These are phyloP conservation scores for Lasiodiplodia sp. DNA, from an alignment of 2,329 filamentous ascomycete genomes.

Conservation along the genomic window DNA sequence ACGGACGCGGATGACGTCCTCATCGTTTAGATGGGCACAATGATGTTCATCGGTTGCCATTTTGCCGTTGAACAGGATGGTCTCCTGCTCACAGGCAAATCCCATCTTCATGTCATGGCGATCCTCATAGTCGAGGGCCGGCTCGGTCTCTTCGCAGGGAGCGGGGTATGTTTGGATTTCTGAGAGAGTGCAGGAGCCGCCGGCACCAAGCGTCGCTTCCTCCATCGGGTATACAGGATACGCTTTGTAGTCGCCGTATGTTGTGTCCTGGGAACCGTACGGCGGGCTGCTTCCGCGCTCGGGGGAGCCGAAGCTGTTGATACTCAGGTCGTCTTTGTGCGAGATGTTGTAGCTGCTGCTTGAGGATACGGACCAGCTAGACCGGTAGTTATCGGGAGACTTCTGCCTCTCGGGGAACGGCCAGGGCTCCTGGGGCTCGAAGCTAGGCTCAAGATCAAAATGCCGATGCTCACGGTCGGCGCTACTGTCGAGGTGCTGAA, in stretches of 20 bases:
- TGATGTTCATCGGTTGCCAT: constrained; percentile 2
- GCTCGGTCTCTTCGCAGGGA: constrained; percentile 36
- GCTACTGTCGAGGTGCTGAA: constrained; percentile 37
- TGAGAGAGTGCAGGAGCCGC: constrained; percentile 38
- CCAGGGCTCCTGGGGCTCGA: constrained; percentile 36
- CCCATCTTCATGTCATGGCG: constrained; percentile 38
- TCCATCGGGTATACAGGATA: constrained; percentile 24
- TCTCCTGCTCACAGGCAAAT: constrained; percentile 34
- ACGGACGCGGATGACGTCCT: constrained; percentile 33
- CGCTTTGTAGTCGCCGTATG: constrained; percentile 11
- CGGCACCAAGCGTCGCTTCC: constrained; percentile 14
- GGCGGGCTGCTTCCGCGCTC: constrained; percentile 15
- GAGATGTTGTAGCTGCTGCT: constrained; percentile 39
- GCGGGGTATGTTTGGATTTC: constrained; percentile 44
- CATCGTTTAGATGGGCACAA: constrained; percentile 6
- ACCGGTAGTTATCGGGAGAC: constrained; percentile 41
- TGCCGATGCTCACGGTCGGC: constrained; percentile 33
- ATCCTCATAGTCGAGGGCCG: constrained; percentile 39
- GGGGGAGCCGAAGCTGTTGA: constrained; percentile 34
- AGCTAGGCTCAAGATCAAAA: constrained; percentile 32
- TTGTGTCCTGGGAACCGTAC: constrained; percentile 11
- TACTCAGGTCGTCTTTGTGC: constrained; percentile 41
- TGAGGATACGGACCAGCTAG: constrained; percentile 41
- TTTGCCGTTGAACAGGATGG: constrained; percentile 26
- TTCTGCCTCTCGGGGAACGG: constrained; percentile 35